These are phyloP conservation scores for Amylostereum chailletii DNA, from an alignment of 1,284 basidiomycete genomes.

Conservation along the genomic window DNA sequence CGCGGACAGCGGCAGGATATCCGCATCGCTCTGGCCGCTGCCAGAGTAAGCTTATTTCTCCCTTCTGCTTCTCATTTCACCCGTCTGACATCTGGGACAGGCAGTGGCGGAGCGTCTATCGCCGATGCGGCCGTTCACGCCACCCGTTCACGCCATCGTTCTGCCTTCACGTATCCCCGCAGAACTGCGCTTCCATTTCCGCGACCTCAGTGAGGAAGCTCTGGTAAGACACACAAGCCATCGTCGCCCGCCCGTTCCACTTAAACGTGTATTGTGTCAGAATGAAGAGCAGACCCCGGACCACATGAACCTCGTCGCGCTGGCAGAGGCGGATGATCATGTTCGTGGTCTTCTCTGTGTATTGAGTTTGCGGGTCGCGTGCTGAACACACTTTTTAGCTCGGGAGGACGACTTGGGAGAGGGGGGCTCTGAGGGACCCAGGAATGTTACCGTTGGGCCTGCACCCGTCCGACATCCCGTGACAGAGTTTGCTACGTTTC, in stretches of 20 bases:
- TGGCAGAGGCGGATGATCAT: conserved; percentile 45
- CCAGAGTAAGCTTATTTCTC: conserved; percentile 35
- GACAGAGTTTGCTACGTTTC: conserved; percentile 7
- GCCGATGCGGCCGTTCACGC: conserved; percentile 49
- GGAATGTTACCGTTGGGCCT: conserved; percentile 51
- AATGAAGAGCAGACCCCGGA: conserved; percentile 52
- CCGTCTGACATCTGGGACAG: conserved; percentile 24
- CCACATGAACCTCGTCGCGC: conserved; percentile 71
- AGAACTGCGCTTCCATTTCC: conserved; percentile 57
- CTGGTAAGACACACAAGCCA: conserved; percentile 34
- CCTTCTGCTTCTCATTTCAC: neutral
- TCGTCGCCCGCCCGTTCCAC: conserved; percentile 1
- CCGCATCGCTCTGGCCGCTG: conserved; percentile 45
- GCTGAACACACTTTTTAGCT: conserved; percentile 23
- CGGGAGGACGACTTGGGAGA: conserved; percentile 31
- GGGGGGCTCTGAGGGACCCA: conserved; percentile 27
- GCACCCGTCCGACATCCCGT: conserved; percentile 23
- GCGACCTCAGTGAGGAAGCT: conserved; percentile 51
- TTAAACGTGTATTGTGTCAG: conserved; percentile 24
- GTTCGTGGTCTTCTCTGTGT: conserved; percentile 22
- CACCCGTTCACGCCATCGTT: conserved; percentile 62
- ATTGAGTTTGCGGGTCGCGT: conserved; percentile 10
- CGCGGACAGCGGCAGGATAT: conserved; percentile 52
- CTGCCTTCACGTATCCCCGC: conserved; percentile 64
- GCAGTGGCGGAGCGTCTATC: conserved; percentile 42